phyloP scores from a whole-genome alignment of 805 yeast genomes.

The Ogataea pignaliae region DNA sequence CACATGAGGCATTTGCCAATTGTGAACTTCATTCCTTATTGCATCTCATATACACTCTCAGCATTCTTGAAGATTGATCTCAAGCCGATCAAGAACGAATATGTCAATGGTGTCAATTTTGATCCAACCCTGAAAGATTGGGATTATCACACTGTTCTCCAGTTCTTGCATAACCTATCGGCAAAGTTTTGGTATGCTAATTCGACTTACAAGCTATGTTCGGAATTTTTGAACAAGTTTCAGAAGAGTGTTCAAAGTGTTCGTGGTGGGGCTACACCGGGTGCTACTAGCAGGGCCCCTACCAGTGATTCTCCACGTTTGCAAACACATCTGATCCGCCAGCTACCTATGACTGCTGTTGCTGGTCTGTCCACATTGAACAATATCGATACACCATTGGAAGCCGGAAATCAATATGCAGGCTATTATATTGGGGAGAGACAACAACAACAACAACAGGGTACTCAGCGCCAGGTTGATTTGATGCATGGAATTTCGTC shows the following conservation, averaged over 20 bases:
- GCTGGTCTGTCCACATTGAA: no score
- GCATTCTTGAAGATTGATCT: slow-evolving; percentile 15
- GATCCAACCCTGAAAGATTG: slow-evolving; percentile 10
- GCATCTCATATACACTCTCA: slow-evolving; percentile 13
- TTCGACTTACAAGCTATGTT: slow-evolving; percentile 13
- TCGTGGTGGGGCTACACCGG: no score
- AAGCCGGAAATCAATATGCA: neutral
- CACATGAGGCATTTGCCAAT: slow-evolving; percentile 12
- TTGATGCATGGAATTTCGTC: neutral
- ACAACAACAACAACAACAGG: neutral
- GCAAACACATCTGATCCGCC: no score
- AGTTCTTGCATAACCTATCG: slow-evolving; percentile 7
- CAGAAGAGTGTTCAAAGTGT: neutral
- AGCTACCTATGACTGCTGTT: no score
- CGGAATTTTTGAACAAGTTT: slow-evolving; percentile 10
- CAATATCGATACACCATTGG: neutral
- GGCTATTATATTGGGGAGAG: neutral
- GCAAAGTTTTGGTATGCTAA: slow-evolving; percentile 16
- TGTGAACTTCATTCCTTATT: slow-evolving; percentile 16
- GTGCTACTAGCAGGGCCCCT: no score
- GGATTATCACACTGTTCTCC: slow-evolving; percentile 9
- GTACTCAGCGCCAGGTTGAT: neutral
- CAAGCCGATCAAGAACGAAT: slow-evolving; percentile 12
- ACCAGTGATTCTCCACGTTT: no score
- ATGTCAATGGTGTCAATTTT: slow-evolving; percentile 9